Evolutionary conservation across 225 moss, liverwort and hornwort genomes (phyloP), one percentile per base, ranked within the genome.

Genomic region (Marchantia paleacea): DNA sequence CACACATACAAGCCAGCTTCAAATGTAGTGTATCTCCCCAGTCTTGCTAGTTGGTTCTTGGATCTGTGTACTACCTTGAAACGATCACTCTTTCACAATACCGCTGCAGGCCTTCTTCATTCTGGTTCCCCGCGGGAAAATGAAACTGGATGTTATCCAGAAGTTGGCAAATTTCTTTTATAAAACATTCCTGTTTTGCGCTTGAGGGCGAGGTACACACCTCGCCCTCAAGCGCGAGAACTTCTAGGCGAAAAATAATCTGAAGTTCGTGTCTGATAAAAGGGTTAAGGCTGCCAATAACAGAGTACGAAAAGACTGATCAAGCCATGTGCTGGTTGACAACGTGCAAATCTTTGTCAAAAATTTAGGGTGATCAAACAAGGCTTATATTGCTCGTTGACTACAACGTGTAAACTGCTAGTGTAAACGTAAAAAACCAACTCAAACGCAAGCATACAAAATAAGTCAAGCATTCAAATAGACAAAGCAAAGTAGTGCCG

Each of bases 141-240:
- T 91, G 85, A 73, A 93, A 93, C 77, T 90, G 95, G 73, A 95
- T 91, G 55, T 88, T 89, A 78, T 95, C 95, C 84, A 95, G 76
- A 75, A 92, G 89, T 73, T 79, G 80, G 84, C 91, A 93, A 73
- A 93, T 83, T 55, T 90, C 91, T 53, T 80, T 70, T 65, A 87
- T 65, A 10, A 93, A 54, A 79, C 51, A 83, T 19, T 78, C 73
- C 76, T 83, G 82, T 10, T 74, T 75, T 26, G 5, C 50, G 39
- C 66, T 85, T 86, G 78, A 39, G 2, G 39, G 84, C 85, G 57
- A 88, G 75, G 76, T 87, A 85, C 31, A 79, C 84, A 85, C 82
- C 85, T 80, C 84, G 84, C 82, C 85, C 79, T 89, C 86, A 64
- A 65, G 78, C 69, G 81, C 86, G 82, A 95, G 84, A 61, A 95